These are phyloP conservation scores for Fusarium ramigenum DNA, from an alignment of 2,329 filamentous ascomycete species.

Conservation along the genomic window DNA sequence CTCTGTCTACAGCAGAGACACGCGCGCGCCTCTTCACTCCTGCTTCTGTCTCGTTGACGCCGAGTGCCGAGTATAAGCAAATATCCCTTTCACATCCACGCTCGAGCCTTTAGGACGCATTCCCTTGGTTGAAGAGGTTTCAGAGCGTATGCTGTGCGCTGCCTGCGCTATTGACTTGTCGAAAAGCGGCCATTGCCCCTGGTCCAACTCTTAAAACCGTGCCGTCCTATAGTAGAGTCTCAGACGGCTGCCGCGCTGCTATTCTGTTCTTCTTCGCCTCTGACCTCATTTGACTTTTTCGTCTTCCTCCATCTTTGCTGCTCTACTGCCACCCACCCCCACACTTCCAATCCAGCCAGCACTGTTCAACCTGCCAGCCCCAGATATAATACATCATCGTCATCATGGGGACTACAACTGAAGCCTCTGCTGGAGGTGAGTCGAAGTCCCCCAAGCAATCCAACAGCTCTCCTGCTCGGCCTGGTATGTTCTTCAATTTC, in stretches of 20 bases:
- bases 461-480: constrained; percentile 53
- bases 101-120: constrained; percentile 10
- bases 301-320: constrained; percentile 40
- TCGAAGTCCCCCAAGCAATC: constrained; percentile 60
- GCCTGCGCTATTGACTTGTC: constrained; percentile 33
- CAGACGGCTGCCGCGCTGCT: constrained; percentile 33
- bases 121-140: constrained; percentile 13
- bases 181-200: constrained; percentile 36
- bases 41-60: constrained; percentile 12
- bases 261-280: constrained; percentile 45
- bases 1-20: constrained; percentile 2
- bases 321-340: constrained; percentile 43
- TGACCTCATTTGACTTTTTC: constrained; percentile 54
- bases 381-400: constrained; percentile 57
- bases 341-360: constrained; percentile 37
- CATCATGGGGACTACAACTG: constrained; percentile 57
- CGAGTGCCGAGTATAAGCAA: constrained; percentile 24
- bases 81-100: constrained; percentile 7
- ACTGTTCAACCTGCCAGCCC: constrained; percentile 42
- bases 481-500: constrained; percentile 51
- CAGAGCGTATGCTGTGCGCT: constrained; percentile 25
- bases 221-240: constrained; percentile 37
- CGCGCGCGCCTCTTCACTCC: constrained; percentile 22
- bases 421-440: constrained; percentile 52
- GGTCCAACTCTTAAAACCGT: constrained; percentile 31